Evolutionary conservation across 2,329 filamentous ascomycete genomes (phyloP).

Genomic region (Aspergillus uvarum): DNA sequence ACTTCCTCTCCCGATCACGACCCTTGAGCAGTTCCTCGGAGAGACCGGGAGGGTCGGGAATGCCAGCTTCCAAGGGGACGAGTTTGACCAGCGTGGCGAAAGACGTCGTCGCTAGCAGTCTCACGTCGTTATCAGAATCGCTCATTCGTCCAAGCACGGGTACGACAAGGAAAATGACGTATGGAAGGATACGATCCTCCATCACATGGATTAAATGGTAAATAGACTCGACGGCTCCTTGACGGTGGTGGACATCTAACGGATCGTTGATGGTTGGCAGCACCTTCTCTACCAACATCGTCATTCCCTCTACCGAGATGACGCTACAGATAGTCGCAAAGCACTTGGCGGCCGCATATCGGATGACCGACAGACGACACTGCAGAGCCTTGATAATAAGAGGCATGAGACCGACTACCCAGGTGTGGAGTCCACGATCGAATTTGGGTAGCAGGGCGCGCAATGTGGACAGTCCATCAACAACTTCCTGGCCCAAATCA

Average conservation of each 20-base stretch:
- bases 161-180: slow-evolving; percentile 98
- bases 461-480: slow-evolving; percentile 90
- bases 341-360: slow-evolving; percentile 96
- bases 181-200: slow-evolving; percentile 93
- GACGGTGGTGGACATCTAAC: slow-evolving; percentile 80
- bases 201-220: slow-evolving; percentile 98
- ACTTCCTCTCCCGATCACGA: slow-evolving; percentile 89
- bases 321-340: slow-evolving; percentile 97
- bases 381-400: slow-evolving; percentile 84
- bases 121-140: slow-evolving; percentile 93
- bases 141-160: slow-evolving; percentile 97
- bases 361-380: slow-evolving; percentile 83
- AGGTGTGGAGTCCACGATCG: slow-evolving; percentile 69
- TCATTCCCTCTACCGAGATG: slow-evolving; percentile 93
- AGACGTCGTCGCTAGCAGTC: slow-evolving; percentile 90
- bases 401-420: slow-evolving; percentile 80
- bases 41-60: slow-evolving; percentile 90
- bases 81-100: slow-evolving; percentile 97
- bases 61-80: slow-evolving; percentile 93
- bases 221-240: slow-evolving; percentile 91
- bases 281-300: slow-evolving; percentile 88
- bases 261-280: slow-evolving; percentile 89
- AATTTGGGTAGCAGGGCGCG: slow-evolving; percentile 92
- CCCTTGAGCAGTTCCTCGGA: slow-evolving; percentile 85
- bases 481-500: slow-evolving; percentile 82